Conservation (phyloP, 2,329 filamentous ascomycete species). For the Ceratocystis diversiconidia region DNA sequence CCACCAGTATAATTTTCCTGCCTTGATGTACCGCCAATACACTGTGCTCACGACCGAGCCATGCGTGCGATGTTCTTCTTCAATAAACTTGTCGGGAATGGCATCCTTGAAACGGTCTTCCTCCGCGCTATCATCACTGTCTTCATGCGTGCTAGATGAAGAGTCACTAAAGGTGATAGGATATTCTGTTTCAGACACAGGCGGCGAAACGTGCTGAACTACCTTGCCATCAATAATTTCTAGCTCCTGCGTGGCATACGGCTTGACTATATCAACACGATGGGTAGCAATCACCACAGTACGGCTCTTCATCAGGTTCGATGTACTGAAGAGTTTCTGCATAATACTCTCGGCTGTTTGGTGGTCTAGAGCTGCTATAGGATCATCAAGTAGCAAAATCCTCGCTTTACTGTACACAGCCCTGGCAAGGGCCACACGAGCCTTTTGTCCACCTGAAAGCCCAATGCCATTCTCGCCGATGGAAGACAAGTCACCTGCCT, state of each 20-base stretch:
- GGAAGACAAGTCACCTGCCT: constrained; percentile 42
- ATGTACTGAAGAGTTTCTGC: constrained; percentile 43
- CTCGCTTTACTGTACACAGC: constrained; percentile 45
- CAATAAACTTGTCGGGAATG: constrained; percentile 60
- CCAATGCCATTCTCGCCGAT: constrained; percentile 50
- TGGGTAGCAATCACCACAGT: constrained; percentile 72
- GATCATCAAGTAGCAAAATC: constrained; percentile 47
- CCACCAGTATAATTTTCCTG: constrained; percentile 67
- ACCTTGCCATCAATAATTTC: constrained; percentile 46
- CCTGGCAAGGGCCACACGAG: constrained; percentile 47
- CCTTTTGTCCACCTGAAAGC: constrained; percentile 49
- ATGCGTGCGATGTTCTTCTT: constrained; percentile 59
- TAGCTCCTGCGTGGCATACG: constrained; percentile 60
- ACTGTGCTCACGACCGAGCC: constrained; percentile 62
- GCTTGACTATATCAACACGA: constrained; percentile 59
- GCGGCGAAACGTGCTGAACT: not conserved
- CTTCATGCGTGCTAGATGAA: constrained; percentile 2
- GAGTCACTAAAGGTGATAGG: not conserved
- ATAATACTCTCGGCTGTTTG: constrained; percentile 48
- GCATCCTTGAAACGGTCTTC: constrained; percentile 24
- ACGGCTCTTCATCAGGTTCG: constrained; percentile 41
- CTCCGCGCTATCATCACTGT: not conserved
- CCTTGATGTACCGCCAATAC: constrained; percentile 76
- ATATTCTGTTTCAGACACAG: not conserved
- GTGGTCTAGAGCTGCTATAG: constrained; percentile 48